phyloP scores from a whole-genome alignment of 257 asterid species.

The Euphrasia confusa region DNA sequence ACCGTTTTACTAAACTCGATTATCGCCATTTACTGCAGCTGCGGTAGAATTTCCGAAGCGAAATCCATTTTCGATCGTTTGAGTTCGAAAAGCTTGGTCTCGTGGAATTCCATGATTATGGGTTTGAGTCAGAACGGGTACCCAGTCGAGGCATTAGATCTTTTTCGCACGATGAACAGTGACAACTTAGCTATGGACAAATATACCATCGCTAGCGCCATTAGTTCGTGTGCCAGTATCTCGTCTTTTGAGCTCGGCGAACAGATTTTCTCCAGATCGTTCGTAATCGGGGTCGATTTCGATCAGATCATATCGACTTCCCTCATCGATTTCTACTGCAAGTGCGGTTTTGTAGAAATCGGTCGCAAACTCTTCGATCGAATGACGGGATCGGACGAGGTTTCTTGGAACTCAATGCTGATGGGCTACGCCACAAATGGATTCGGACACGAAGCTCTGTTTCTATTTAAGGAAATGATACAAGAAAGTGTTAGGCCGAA shows the following conservation, averaged over 20 bases:
- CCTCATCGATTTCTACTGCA: slow-evolving; percentile 70
- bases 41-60: slow-evolving; percentile 70
- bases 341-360: slow-evolving; percentile 56
- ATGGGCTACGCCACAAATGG: slow-evolving; percentile 95
- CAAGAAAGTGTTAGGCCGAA: slow-evolving; percentile 41
- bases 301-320: slow-evolving; percentile 62
- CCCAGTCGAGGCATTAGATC: slow-evolving; percentile 60
- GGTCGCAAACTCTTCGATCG: slow-evolving; percentile 60
- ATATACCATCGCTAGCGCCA: slow-evolving; percentile 56
- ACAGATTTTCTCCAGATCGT: slow-evolving; percentile 70
- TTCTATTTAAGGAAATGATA: slow-evolving; percentile 64
- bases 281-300: slow-evolving; percentile 49
- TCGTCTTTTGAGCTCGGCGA: slow-evolving; percentile 64
- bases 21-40: slow-evolving; percentile 60
- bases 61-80: slow-evolving; percentile 46
- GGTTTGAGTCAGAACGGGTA: slow-evolving; percentile 76
- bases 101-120: slow-evolving; percentile 85
- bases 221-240: slow-evolving; percentile 80
- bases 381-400: slow-evolving; percentile 47
- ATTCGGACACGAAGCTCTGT: slow-evolving; percentile 55
- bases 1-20: slow-evolving; percentile 67
- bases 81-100: slow-evolving; percentile 60
- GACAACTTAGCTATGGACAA: slow-evolving; percentile 45
- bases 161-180: slow-evolving; percentile 66
- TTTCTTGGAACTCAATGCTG: slow-evolving; percentile 77